Evolutionary conservation across 371 early-diverging fungal genomes (phyloP), one percentile per base, ranked within the genome.

Genomic region (Basidiobolus meristosporus): DNA sequence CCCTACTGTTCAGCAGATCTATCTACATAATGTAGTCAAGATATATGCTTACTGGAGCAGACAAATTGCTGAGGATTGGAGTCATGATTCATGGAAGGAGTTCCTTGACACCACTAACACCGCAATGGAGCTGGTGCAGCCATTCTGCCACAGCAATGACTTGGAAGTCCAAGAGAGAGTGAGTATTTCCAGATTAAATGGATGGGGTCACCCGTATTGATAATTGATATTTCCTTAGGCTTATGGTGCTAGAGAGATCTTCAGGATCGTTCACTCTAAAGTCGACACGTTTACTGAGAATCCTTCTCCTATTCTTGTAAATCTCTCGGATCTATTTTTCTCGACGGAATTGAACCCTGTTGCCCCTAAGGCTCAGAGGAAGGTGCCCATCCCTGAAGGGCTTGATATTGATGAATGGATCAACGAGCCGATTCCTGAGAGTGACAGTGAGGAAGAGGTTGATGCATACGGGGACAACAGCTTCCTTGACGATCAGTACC

Each of bases 301-400:
- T 26, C 18, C 31, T 10, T 26, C n/a, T 0, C 10, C 20, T 1
- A 9, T 31, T 2, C 33, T 21, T 31, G 22, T 31, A 29, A 29
- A 43, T 38, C 11, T 1, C 26, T 22, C 18, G 15, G 20, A 30
- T 30, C 45, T 75, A 7, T 78, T 89, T 50, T 80, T 80, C 39
- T 56, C 58, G 6, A 83, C 79, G 42, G 91, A 89, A 38, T 60
- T 95, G 12, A 90, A 89, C 43, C 92, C 92, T 1, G 90, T 95
- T 0, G 83, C 87, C 2, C 73, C 81, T n/a, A 83, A 77, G 39
- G 90, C 92, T 0, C 91, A 91, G 53, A 65, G 66, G 42, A 83
- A 83, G 50, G 87, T 95, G 0, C 82, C 85, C 15, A 54, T 87
- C 1, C 91, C 90, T 9, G 81, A 84, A n/a, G 86, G 76, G 9